Conservation (phyloP, 179 eudicot species). For the Drosera spatulata region DNA sequence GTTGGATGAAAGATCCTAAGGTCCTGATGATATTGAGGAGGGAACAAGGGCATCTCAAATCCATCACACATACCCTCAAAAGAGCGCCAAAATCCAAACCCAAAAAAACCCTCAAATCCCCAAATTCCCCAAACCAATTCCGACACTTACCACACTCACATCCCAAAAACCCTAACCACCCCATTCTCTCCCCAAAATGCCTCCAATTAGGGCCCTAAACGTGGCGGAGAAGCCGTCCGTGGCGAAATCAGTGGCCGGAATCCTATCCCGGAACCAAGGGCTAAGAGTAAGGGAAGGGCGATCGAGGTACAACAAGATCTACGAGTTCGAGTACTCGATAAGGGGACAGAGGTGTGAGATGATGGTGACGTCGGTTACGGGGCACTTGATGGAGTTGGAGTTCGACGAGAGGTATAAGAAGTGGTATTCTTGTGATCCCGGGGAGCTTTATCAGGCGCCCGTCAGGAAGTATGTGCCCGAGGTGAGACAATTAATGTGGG, state of each 20-base stretch:
- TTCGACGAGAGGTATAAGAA: conserved; percentile 72
- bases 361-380: conserved; percentile 89
- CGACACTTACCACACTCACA: no score
- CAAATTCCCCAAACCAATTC: no score
- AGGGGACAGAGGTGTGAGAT: conserved; percentile 55
- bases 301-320: conserved; percentile 81
- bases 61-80: no score
- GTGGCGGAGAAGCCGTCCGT: conserved; percentile 99
- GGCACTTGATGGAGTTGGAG: conserved; percentile 92
- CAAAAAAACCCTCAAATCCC: no score
- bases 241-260: conserved; percentile 77
- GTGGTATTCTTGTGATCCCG: conserved; percentile 93
- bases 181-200: no score
- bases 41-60: no score
- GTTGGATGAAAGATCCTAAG: no score
- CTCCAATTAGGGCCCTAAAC: conserved; percentile 64
- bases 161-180: no score
- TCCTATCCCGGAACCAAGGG: conserved; percentile 47
- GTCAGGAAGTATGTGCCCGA: conserved; percentile 60
- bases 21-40: no score
- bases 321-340: conserved; percentile 61
- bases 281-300: conserved; percentile 64
- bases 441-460: conserved; percentile 69
- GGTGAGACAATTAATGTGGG: conserved; percentile 29
- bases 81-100: no score